Evolutionary conservation across 2,329 filamentous ascomycete species (phyloP).

Genomic region (Sclerotinia borealis): DNA sequence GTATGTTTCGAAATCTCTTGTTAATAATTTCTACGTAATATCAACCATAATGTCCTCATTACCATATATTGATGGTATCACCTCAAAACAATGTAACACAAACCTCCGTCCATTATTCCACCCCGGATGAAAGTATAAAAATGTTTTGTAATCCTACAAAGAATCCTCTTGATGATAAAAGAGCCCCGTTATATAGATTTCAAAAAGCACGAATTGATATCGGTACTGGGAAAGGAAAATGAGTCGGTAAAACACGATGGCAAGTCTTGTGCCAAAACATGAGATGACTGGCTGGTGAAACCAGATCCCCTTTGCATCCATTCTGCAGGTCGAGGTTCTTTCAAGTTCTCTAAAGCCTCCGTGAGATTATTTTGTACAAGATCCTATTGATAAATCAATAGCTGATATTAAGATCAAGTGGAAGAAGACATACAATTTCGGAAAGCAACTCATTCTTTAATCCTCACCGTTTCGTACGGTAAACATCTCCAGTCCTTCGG

Average conservation of each 20-base stretch:
- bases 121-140: no score
- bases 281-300: not conserved
- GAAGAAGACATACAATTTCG: not conserved
- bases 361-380: not conserved
- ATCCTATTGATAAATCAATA: not conserved
- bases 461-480: constrained; percentile 26
- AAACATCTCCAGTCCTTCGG: constrained; percentile 42
- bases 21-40: no score
- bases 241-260: not conserved
- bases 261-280: not conserved
- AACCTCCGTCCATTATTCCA: no score
- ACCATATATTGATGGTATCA: no score
- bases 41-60: no score
- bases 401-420: not conserved
- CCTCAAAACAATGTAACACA: no score
- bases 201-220: not conserved
- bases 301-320: not conserved
- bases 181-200: not conserved
- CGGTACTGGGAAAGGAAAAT: not conserved
- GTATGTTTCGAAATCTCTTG: no score
- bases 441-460: not conserved
- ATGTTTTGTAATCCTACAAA: not conserved
- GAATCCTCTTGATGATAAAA: not conserved
- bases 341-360: not conserved
- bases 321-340: not conserved